phyloP scores from a whole-genome alignment of 257 asterid species.

The Striga asiatica region DNA sequence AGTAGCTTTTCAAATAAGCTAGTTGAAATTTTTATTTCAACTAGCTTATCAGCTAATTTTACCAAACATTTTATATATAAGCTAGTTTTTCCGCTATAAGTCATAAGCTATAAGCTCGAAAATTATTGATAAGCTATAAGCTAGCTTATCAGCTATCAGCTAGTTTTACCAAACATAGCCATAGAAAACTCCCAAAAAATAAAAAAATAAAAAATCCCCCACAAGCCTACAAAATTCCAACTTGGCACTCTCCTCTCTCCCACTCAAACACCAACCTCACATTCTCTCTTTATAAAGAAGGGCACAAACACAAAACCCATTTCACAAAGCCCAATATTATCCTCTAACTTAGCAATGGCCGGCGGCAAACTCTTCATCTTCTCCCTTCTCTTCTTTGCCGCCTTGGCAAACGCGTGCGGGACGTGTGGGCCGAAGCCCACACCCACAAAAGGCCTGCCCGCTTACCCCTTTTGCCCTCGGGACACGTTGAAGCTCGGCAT shows the following conservation, averaged over 20 bases:
- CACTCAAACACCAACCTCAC: constrained; percentile 48
- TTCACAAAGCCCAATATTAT: neutral
- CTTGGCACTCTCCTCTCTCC: constrained; percentile 23
- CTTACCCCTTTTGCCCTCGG: constrained; percentile 53
- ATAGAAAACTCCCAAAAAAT: no score
- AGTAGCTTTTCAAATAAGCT: no score
- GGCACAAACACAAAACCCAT: constrained; percentile 9
- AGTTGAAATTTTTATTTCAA: no score
- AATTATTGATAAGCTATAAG: no score
- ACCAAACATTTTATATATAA: no score
- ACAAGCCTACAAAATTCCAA: constrained; percentile 37
- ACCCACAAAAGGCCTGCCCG: constrained; percentile 46
- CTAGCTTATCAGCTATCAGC: no score
- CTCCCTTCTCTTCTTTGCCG: constrained; percentile 31
- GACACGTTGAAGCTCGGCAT: constrained; percentile 72
- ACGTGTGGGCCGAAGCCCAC: constrained; percentile 16
- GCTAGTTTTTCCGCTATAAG: no score
- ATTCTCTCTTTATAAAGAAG: constrained; percentile 31
- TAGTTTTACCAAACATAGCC: no score
- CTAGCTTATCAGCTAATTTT: no score
- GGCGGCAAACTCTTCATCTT: constrained; percentile 19
- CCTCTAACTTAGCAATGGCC: constrained; percentile 31
- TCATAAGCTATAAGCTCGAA: no score
- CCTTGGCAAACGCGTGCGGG: constrained; percentile 37
- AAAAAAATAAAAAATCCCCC: constrained; percentile 2